Evolutionary conservation across 2,329 filamentous ascomycete species (phyloP).

Genomic region (Penicillium fuscoglaucum): DNA sequence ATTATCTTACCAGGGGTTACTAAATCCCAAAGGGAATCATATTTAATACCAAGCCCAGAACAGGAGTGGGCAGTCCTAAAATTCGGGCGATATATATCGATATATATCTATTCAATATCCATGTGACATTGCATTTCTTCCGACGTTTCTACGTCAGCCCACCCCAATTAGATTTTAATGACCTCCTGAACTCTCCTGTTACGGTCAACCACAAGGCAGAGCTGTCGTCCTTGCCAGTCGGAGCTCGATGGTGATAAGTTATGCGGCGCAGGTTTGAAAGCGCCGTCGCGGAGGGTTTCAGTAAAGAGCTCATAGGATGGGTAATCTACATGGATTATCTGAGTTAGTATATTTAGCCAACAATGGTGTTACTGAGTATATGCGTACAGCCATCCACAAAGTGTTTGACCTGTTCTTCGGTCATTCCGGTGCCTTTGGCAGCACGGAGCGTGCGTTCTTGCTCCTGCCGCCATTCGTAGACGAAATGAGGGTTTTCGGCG

Average conservation of each 20-base stretch:
- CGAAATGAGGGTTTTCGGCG: conserved; percentile 69
- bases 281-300: conserved; percentile 58
- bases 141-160: too few relatives aligned
- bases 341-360: neutral
- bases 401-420: conserved; percentile 70
- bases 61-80: neutral
- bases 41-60: neutral
- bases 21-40: neutral
- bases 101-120: neutral
- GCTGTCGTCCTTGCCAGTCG: conserved; percentile 54
- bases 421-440: conserved; percentile 74
- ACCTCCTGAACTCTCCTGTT: conserved; percentile 62
- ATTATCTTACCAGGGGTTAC: neutral
- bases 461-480: conserved; percentile 81
- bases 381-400: conserved; percentile 69
- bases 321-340: conserved; percentile 50
- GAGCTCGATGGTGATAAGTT: conserved; percentile 19
- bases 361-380: conserved; percentile 4
- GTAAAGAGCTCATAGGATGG: conserved; percentile 71
- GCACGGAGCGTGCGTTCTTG: conserved; percentile 72
- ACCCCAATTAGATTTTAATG: conserved; percentile 47
- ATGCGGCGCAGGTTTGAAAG: conserved; percentile 47
- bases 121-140: neutral
- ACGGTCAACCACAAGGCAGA: conserved; percentile 62
- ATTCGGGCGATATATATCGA: neutral